phyloP scores from a whole-genome alignment of 2,329 filamentous ascomycete species.

The Ceratocystis lukuohia region DNA sequence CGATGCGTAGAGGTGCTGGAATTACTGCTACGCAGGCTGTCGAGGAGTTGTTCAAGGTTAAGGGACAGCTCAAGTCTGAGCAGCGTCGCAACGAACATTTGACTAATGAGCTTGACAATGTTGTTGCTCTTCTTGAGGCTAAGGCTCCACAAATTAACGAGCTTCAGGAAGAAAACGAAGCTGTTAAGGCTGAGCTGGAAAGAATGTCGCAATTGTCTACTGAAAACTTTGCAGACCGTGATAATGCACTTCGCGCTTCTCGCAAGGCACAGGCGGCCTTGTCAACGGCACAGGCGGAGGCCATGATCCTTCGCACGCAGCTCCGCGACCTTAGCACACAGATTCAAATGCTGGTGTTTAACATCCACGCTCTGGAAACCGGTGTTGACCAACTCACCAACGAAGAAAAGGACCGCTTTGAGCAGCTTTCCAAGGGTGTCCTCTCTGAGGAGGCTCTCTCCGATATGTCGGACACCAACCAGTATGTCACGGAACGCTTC shows the following conservation, averaged over 20 bases:
- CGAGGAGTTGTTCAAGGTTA: slow-evolving; percentile 52
- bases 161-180: slow-evolving; percentile 64
- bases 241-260: slow-evolving; percentile 61
- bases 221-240: slow-evolving; percentile 65
- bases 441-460: slow-evolving; percentile 56
- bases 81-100: slow-evolving; percentile 63
- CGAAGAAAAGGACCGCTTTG: slow-evolving; percentile 60
- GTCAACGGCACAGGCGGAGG: slow-evolving; percentile 50
- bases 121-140: slow-evolving; percentile 71
- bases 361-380: slow-evolving; percentile 69
- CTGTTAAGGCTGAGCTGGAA: slow-evolving; percentile 65
- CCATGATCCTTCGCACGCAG: slow-evolving; percentile 69
- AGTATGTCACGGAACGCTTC: slow-evolving; percentile 79
- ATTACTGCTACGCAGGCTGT: slow-evolving; percentile 50
- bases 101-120: slow-evolving; percentile 64
- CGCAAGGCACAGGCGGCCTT: slow-evolving; percentile 67
- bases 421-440: slow-evolving; percentile 65
- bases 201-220: slow-evolving; percentile 79
- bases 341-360: slow-evolving; percentile 79
- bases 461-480: slow-evolving; percentile 71
- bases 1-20: slow-evolving; percentile 40
- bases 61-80: slow-evolving; percentile 60
- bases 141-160: slow-evolving; percentile 83
- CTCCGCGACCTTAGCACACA: slow-evolving; percentile 81
- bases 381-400: slow-evolving; percentile 57